Evolutionary conservation across 1,284 basidiomycete genomes (phyloP).

Genomic region (Rhizopogon hawkerae): DNA sequence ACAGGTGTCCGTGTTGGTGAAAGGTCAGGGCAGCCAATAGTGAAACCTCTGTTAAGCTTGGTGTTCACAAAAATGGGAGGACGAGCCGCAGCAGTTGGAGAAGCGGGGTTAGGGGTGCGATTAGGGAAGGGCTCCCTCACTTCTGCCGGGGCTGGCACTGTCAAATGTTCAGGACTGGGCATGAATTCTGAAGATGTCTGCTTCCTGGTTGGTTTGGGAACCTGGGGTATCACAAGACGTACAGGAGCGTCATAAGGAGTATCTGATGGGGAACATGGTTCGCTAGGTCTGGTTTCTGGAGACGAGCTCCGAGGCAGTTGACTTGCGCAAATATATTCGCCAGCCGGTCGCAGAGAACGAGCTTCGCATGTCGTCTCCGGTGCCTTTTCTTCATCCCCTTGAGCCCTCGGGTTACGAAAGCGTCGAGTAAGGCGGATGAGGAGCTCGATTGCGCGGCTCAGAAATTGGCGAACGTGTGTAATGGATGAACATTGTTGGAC

Average conservation of each 20-base stretch:
- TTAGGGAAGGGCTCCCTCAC: background rate
- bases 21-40: background rate
- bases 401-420: background rate
- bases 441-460: background rate
- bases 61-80: conserved; percentile 1
- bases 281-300: background rate
- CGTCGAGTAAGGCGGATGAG: background rate
- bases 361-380: background rate
- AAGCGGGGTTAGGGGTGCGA: background rate
- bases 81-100: background rate
- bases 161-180: background rate
- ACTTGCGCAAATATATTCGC: background rate
- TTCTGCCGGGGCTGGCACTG: background rate
- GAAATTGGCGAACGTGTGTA: background rate
- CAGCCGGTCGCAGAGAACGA: background rate
- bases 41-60: background rate
- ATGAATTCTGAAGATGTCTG: background rate
- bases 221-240: conserved; percentile 4
- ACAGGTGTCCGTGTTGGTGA: background rate
- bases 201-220: conserved; percentile 2
- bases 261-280: conserved; percentile 8
- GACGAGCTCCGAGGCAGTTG: background rate
- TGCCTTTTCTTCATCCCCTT: background rate
- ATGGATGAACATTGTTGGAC: background rate
- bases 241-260: conserved; percentile 8